Evolutionary conservation across 768 basidiomycete genomes (phyloP), one percentile per base, ranked within the genome.

Genomic region (Clitopilus hobsonii): DNA sequence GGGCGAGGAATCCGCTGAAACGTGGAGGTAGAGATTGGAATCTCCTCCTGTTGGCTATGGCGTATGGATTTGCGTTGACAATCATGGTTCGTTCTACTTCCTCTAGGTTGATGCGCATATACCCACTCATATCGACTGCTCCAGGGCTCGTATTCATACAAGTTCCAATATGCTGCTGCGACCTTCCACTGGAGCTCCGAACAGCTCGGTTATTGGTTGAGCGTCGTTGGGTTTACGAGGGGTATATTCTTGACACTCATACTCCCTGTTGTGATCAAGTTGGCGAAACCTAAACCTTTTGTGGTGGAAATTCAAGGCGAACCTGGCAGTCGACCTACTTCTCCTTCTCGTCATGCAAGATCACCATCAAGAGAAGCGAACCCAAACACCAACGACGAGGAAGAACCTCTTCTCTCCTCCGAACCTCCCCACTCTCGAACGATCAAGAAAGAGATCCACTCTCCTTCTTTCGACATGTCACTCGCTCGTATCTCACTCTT

Each of bases 181-280:
- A 74, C 71, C 2, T 91, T 88, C 65, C 74, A 77, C 2, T 92
- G 89, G 90, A 76, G 69, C 24, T 74, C 89, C 20, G 85, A 88
- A 71, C 73, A 68, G 89, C 65, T 85, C n/a, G 88, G 88, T n/a
- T 90, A 90, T 62, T 90, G 78, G 72, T 61, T 89, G 10, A 86
- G 82, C 54, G 60, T 79, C 10, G 63, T 83, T 8, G 83, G 84
- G 6, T 70, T 70, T 27, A 64, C 73, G 0, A 78, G 87, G 3
- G 86, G 87, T 0, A 3, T 80, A 1, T 78, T 79, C 61, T 68
- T 91, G 57, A 70, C 81, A 1, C 45, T 80, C 14, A 62, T 88
- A 28, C 67, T 91, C 5, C 90, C 90, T 8, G 86, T 79, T 23
- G 63, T 77, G 29, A 81, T 89, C 61, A 83, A 78, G 60, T 55